These are phyloP conservation scores for Plasmodium sp. DNA, from an alignment of 169 alveolate genomes.

Conservation along the genomic window DNA sequence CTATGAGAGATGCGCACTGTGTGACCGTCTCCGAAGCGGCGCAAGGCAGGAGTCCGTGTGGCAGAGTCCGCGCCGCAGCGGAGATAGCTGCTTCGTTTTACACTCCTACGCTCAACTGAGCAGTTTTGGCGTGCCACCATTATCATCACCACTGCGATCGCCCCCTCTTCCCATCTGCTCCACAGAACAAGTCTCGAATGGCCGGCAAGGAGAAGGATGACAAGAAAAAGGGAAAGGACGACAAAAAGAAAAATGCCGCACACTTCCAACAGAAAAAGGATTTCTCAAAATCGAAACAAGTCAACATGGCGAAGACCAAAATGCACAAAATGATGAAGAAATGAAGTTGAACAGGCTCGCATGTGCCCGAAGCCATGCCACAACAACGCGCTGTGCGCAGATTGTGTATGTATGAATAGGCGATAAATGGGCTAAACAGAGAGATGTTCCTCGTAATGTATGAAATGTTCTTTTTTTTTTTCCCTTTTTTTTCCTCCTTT, in stretches of 20 bases:
- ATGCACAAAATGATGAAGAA: slow-evolving; percentile 69
- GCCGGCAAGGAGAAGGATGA: slow-evolving; percentile 49
- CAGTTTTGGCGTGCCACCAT: neutral
- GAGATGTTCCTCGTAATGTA: neutral
- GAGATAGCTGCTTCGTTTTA: neutral
- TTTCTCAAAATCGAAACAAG: neutral
- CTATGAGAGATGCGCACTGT: neutral
- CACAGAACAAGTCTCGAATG: slow-evolving; percentile 33
- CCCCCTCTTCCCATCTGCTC: neutral
- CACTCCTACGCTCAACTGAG: neutral
- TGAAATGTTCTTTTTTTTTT: neutral
- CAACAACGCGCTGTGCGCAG: neutral
- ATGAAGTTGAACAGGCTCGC: neutral
- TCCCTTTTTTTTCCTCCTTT: neutral
- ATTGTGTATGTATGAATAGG: neutral
- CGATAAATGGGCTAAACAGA: neutral
- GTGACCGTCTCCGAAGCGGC: neutral
- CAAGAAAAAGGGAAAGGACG: slow-evolving; percentile 61
- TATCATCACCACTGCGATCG: neutral
- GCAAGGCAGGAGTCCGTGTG: neutral
- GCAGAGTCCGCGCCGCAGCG: neutral
- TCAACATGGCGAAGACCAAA: slow-evolving; percentile 43
- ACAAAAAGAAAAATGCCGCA: slow-evolving; percentile 35
- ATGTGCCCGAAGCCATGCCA: neutral
- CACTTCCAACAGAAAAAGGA: slow-evolving; percentile 49